These are phyloP conservation scores for Botrytis sinoallii DNA, from an alignment of 2,329 filamentous ascomycete species.

Conservation along the genomic window DNA sequence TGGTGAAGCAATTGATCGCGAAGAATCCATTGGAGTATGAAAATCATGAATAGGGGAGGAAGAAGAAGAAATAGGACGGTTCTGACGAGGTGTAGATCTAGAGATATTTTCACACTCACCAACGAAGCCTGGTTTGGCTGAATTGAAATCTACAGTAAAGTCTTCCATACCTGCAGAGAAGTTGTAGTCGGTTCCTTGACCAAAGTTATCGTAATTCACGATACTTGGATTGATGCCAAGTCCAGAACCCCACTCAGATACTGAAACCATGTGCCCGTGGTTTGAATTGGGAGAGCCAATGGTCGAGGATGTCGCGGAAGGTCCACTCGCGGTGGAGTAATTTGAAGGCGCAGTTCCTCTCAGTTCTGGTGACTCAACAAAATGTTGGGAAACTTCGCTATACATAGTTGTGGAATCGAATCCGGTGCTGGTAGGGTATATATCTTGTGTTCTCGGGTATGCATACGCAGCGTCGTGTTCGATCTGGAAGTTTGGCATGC, in stretches of 20 bases:
- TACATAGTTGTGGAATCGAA: constrained; percentile 49
- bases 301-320: constrained; percentile 36
- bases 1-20: constrained; percentile 33
- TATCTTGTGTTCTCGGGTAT: constrained; percentile 33
- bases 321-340: constrained; percentile 37
- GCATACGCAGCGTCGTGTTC: constrained; percentile 41
- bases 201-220: constrained; percentile 33
- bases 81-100: constrained; percentile 37
- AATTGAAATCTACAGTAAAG: constrained; percentile 39
- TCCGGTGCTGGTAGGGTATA: constrained; percentile 43
- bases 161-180: constrained; percentile 39
- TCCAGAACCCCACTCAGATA: constrained; percentile 35
- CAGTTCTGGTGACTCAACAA: constrained; percentile 35
- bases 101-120: constrained; percentile 44
- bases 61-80: constrained; percentile 29
- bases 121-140: constrained; percentile 44
- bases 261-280: constrained; percentile 32
- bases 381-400: constrained; percentile 39
- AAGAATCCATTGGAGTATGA: constrained; percentile 28
- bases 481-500: constrained; percentile 45
- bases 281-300: constrained; percentile 38
- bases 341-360: constrained; percentile 33
- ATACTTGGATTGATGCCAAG: constrained; percentile 37
- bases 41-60: constrained; percentile 32
- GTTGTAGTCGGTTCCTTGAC: constrained; percentile 35